Evolutionary conservation across 371 early-diverging fungal genomes (phyloP).

Genomic region (Mitosporidium daphniae): DNA sequence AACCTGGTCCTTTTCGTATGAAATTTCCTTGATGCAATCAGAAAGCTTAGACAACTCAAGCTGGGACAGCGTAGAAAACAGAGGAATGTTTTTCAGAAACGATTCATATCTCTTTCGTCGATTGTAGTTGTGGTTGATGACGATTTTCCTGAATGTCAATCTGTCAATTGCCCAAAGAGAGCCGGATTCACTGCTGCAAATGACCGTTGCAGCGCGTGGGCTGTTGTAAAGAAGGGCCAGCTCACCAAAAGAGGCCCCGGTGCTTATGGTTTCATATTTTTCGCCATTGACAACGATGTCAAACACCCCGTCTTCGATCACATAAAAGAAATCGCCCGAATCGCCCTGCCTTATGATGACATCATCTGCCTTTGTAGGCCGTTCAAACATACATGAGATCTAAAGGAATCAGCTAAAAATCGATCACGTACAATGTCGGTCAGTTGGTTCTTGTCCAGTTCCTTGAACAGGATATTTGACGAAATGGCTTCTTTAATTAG

Average conservation of each 20-base stretch:
- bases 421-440: too few species aligned
- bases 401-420: too few species aligned
- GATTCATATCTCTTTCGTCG: conserved; percentile 63
- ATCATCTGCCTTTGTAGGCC: too few species aligned
- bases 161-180: conserved; percentile 77
- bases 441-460: too few species aligned
- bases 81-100: conserved; percentile 46
- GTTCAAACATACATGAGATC: too few species aligned
- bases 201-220: conserved; percentile 66
- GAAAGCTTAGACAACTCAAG: conserved; percentile 73
- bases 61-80: conserved; percentile 36
- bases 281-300: conserved; percentile 34
- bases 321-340: conserved; percentile 79
- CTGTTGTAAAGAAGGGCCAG: conserved; percentile 84
- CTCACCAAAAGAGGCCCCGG: conserved; percentile 38
- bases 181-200: conserved; percentile 22
- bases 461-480: too few species aligned
- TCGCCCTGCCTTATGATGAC: conserved; percentile 70
- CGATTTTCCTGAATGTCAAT: conserved; percentile 52
- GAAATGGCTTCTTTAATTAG: too few species aligned
- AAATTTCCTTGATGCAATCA: conserved; percentile 47
- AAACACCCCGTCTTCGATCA: conserved; percentile 67
- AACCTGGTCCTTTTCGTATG: conserved; percentile 29
- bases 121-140: conserved; percentile 60
- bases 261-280: conserved; percentile 1